A percentile compares a stretch with the other conserved stretches of the same genome.
phyloP scores from a whole-genome alignment of 257 asterid genomes.

The Nicotiana tomentosiformis region DNA sequence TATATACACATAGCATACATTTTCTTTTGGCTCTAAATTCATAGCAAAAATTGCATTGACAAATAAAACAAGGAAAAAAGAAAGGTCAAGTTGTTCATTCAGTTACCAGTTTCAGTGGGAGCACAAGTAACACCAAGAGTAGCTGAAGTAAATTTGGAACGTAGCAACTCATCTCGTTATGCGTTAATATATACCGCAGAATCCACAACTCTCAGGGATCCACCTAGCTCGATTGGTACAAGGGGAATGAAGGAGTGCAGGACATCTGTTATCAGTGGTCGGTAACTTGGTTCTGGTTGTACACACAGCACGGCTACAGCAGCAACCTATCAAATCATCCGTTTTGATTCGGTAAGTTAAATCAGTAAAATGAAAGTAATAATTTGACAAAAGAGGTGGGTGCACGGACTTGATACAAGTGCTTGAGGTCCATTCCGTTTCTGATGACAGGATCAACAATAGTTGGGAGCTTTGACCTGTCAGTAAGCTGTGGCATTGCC shows the following conservation, averaged over 20 bases:
- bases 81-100: slow-evolving; percentile 7
- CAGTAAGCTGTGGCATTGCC: slow-evolving; percentile 97
- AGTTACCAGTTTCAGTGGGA: neutral
- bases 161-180: slow-evolving; percentile 15
- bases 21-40: slow-evolving; percentile 9
- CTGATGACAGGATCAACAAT: slow-evolving; percentile 73
- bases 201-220: slow-evolving; percentile 59
- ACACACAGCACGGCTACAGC: slow-evolving; percentile 94
- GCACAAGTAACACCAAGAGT: slow-evolving; percentile 9
- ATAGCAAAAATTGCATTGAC: slow-evolving; percentile 13
- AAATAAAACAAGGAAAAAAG: neutral
- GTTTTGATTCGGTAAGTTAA: neutral
- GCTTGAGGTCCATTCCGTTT: slow-evolving; percentile 84
- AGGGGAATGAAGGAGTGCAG: slow-evolving; percentile 95
- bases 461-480: slow-evolving; percentile 82
- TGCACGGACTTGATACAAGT: slow-evolving; percentile 71
- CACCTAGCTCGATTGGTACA: slow-evolving; percentile 87
- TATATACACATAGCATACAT: slow-evolving; percentile 13
- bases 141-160: neutral
- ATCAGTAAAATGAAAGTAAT: neutral
- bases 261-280: slow-evolving; percentile 92
- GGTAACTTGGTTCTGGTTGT: slow-evolving; percentile 92
- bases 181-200: slow-evolving; percentile 23
- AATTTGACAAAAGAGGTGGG: neutral
- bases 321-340: slow-evolving; percentile 59